Conservation (phyloP, 352 stramenopile genomes). For the Phytophthora aleatoria region DNA sequence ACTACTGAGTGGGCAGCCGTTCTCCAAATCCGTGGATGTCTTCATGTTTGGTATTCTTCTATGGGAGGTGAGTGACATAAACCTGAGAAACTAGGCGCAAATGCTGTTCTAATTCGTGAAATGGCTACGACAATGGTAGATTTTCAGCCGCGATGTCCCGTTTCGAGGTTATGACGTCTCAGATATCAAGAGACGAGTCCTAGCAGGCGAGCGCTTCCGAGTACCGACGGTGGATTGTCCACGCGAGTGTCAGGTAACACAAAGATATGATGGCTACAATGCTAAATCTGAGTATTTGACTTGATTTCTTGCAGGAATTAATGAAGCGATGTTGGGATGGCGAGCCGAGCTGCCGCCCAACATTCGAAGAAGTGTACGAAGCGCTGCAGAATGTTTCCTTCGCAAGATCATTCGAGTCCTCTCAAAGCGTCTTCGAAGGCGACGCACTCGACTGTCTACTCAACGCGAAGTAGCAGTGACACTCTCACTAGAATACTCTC, state of each 20-base stretch:
- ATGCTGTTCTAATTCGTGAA: not conserved
- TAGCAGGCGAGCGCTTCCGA: conserved; percentile 72
- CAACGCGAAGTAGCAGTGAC: conserved; percentile 33
- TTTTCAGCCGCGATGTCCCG: conserved; percentile 82
- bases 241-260: conserved; percentile 48
- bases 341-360: conserved; percentile 53
- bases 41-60: conserved; percentile 94
- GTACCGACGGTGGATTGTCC: conserved; percentile 80
- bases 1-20: conserved; percentile 78
- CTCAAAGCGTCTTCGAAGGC: conserved; percentile 47
- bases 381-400: conserved; percentile 41
- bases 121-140: conserved; percentile 27
- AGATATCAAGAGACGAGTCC: conserved; percentile 76
- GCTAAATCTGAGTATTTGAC: not conserved
- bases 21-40: conserved; percentile 91
- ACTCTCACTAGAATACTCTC: not conserved
- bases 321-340: conserved; percentile 74
- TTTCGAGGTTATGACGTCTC: conserved; percentile 75
- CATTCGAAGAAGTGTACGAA: conserved; percentile 67
- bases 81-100: not conserved
- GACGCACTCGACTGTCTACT: conserved; percentile 67
- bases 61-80: conserved; percentile 65
- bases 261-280: not conserved
- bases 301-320: conserved; percentile 43
- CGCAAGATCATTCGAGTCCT: conserved; percentile 36